phyloP scores from a whole-genome alignment of 257 asterid genomes.

The Hygrophila difformis region DNA sequence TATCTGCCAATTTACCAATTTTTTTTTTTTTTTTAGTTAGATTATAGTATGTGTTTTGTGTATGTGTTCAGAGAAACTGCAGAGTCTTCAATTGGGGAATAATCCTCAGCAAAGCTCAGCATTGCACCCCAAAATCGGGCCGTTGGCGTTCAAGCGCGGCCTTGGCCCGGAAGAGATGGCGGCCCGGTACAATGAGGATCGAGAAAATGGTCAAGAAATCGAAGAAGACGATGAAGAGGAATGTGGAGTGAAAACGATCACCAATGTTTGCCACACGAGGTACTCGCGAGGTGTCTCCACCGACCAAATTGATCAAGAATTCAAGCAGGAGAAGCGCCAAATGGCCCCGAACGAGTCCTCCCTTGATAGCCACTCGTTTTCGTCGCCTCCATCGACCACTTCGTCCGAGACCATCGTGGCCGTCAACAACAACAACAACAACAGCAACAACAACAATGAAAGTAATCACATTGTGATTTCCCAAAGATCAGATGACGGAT shows the following conservation, averaged over 20 bases:
- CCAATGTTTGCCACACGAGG: conserved; percentile 11
- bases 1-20: neutral
- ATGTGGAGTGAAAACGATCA: conserved; percentile 29
- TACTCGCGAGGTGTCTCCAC: conserved; percentile 61
- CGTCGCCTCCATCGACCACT: conserved; percentile 55
- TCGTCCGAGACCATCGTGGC: conserved; percentile 33
- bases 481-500: conserved; percentile 45
- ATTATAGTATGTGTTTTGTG: neutral
- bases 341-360: conserved; percentile 21
- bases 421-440: conserved; percentile 13
- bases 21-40: neutral
- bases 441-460: conserved; percentile 17
- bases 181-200: conserved; percentile 9
- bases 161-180: conserved; percentile 20
- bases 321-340: conserved; percentile 17
- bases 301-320: conserved; percentile 28
- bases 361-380: conserved; percentile 14
- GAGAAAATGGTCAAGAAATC: conserved; percentile 15
- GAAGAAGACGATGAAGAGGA: conserved; percentile 34
- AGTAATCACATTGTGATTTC: too few relatives aligned
- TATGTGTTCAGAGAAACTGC: conserved; percentile 32
- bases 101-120: neutral
- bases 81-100: conserved; percentile 27
- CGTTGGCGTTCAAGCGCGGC: conserved; percentile 17
- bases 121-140: conserved; percentile 30